Base-by-base conservation (phyloP, 1,139 yeast genomes). In the Blastobotrys illinoisensis region DNA sequence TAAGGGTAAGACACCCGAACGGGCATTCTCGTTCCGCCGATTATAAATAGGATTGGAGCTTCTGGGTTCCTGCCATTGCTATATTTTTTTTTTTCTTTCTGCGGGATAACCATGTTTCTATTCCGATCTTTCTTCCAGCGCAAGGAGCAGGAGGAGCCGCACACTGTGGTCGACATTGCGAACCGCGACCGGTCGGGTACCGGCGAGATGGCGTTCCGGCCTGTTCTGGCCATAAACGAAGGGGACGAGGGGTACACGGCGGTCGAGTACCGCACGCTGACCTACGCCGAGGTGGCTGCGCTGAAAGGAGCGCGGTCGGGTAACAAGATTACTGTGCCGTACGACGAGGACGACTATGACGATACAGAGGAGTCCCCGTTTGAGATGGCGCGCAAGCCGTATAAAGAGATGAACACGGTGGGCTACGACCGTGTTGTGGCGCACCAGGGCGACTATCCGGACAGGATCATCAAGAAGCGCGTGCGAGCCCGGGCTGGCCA, bases 251-350 rank as follows among this genome's bases (percentile, higher is more conserved):
- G 73, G 47, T 79, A 76, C 59, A 71, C 79, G 43, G 75, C 74
- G 54, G 74, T 79, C 52, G 73, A 72, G 51, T 64, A 77, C 53
- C 74, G 80, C 49, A 72, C 74, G 51, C 67, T 78, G 58, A 76
- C 82, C 6, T 79, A 78, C 60, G 81, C 81, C 3, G 83, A 79
- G 68, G 80, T 74, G 21, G 79, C 79, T 32, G 53, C 54, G 49
- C 57, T 50, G 21, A 47, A 50, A 5, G 54, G 54, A 43, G 47
- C 44, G n/a, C 24, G 45, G 36, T 46, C 56, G n/a, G 23, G 18
- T 16, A 53, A 51, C 28, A 46, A 49, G 49, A 44, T 56, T 26
- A 21, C 14, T 14, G 19, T 52, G 13, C 55, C 55, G 4, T 28
- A 51, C 13, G 51, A 52, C 19, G 48, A 53, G 21, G 52, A 53